These are phyloP conservation scores for Aurinia saxatilis DNA, from an alignment of 345 rosid genomes.

Conservation along the genomic window DNA sequence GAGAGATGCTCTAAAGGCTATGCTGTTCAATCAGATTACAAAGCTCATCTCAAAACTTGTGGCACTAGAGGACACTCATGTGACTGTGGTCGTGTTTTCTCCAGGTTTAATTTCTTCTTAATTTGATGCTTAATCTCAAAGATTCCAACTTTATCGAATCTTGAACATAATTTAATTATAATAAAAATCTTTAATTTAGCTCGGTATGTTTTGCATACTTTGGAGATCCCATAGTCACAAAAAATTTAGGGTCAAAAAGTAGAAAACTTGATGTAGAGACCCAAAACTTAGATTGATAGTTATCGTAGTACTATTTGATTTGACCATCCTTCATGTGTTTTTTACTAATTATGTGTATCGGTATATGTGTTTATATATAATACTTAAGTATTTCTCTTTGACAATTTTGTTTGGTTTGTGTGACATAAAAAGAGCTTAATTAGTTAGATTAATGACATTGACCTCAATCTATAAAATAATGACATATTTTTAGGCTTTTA, in stretches of 20 bases:
- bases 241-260: not conserved
- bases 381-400: not conserved
- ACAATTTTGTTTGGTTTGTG: conserved; percentile 4
- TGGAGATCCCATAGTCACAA: conserved; percentile 4
- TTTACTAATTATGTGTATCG: conserved; percentile 21
- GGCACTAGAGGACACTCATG: conserved; percentile 88
- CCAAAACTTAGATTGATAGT: conserved; percentile 4
- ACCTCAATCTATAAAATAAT: conserved; percentile 8
- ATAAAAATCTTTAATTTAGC: too few relatives aligned
- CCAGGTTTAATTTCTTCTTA: conserved; percentile 44
- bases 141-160: not conserved
- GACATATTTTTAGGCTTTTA: not conserved
- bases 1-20: conserved; percentile 73
- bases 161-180: too few relatives aligned
- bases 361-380: conserved; percentile 10
- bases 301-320: conserved; percentile 24
- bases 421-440: not conserved
- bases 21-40: conserved; percentile 86
- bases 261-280: not conserved
- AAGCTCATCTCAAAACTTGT: conserved; percentile 85
- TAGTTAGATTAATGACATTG: not conserved
- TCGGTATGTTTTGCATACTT: conserved; percentile 4
- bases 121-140: not conserved
- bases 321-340: conserved; percentile 15
- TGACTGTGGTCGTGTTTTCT: conserved; percentile 87